Base-by-base conservation (phyloP, 371 early-diverging fungal species). In the Syncephalastrum monosporum region DNA sequence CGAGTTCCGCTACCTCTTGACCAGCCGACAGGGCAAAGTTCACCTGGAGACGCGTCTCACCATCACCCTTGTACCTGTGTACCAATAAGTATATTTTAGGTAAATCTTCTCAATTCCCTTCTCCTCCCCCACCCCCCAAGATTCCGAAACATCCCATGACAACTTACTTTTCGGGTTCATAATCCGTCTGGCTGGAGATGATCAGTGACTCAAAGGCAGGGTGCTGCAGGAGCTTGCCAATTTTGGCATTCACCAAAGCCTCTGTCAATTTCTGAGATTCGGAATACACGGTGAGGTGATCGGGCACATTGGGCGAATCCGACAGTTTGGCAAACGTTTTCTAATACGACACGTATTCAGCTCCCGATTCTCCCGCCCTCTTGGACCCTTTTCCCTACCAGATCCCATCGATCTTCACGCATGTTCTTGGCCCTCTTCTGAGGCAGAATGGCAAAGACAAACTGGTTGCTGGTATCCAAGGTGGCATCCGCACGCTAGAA, bases 401-500 rank as follows among this genome's bases (percentile, higher is more conserved):
- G 68, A 71, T 91, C 92, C 69, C 81, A 90, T 16, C 92, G 80
- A 19, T 67, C 69, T 42, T 85, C 78, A 60, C 61, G 61, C 27
- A 84, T 58, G 1, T 72, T 72, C 55, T 76, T 66, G 42, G 85
- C 77, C 13, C 71, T 71, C 21, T 71, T 63, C 54, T 77, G 76
- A 21, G 73, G 80, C 23, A 89, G 65, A 12, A 88, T 78, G 7
- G 85, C 89, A 79, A 91, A 86, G 25, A 89, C 85, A 70, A 85
- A 81, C 4, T 75, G 74, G 14, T 75, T 74, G 13, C 69, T 58
- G 29, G 74, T 74, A 46, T 77, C 73, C 64, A 88, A 55, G 29
- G 67, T 67, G 51, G 73, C 47, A 15, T 57, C 56, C 41, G 69
- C 63, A 19, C 33, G 42, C 63, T 67, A 56, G 10, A 21, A 51